Evolutionary conservation across 163 green algal species (phyloP).

Genomic region (Volvox carteri): DNA sequence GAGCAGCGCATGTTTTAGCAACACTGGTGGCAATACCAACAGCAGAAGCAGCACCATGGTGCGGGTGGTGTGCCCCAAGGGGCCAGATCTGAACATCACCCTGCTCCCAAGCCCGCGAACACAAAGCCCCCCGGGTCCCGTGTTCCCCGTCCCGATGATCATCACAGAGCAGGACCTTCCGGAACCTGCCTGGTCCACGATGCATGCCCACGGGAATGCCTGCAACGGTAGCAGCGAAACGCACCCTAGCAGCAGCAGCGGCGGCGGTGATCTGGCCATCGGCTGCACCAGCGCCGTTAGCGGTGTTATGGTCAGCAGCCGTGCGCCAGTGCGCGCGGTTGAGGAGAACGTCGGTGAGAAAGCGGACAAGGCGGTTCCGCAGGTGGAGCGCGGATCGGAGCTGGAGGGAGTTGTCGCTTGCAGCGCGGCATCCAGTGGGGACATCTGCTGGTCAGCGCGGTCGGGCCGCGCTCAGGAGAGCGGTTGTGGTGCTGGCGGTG

Average conservation of each 20-base stretch:
- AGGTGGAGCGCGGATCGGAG: not conserved
- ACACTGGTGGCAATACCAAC: not conserved
- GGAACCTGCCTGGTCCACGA: not conserved
- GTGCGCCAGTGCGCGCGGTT: not conserved
- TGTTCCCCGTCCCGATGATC: not conserved
- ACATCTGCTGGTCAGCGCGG: slow-evolving; percentile 1
- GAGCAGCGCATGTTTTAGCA: not conserved
- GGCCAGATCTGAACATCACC: not conserved
- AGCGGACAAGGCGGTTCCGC: too few species aligned
- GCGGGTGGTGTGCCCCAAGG: not conserved
- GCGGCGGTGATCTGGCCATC: not conserved
- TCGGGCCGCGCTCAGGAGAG: not conserved
- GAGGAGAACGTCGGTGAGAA: not conserved
- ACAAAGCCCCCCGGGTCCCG: not conserved
- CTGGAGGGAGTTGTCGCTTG: not conserved
- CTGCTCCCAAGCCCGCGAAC: not conserved
- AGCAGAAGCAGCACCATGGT: not conserved
- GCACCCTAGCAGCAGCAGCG: too few species aligned
- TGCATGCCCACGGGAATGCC: not conserved
- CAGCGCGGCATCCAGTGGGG: not conserved
- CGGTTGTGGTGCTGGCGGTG: not conserved
- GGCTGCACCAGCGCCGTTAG: not conserved
- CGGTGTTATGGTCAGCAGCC: not conserved
- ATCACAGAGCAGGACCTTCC: slow-evolving; percentile 10
- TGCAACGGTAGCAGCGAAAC: too few species aligned